Evolutionary conservation across 164 flowering plant species (phyloP).

Genomic region (Akebia trifoliata): DNA sequence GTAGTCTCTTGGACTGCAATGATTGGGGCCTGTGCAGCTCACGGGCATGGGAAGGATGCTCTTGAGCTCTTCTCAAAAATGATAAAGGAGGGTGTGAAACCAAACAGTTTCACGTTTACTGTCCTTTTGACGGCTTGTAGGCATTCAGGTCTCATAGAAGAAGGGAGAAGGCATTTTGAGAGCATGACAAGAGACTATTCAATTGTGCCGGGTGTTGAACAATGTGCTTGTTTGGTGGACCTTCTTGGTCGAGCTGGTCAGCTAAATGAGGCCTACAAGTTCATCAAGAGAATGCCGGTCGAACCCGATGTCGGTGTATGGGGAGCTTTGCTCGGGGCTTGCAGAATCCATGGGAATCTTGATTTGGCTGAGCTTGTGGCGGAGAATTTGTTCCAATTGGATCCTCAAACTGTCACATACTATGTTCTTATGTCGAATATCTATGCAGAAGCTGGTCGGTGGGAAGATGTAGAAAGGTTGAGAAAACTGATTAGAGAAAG

Average conservation of each 20-base stretch:
- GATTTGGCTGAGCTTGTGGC: slow-evolving; percentile 31
- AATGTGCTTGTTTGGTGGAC: slow-evolving; percentile 32
- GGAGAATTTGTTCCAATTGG: slow-evolving; percentile 16
- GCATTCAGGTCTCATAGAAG: slow-evolving; percentile 31
- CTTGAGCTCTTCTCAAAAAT: slow-evolving; percentile 25
- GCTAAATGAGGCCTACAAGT: slow-evolving; percentile 21
- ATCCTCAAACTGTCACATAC: slow-evolving; percentile 22
- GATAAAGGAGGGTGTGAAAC: slow-evolving; percentile 23
- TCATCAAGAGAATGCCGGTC: slow-evolving; percentile 22
- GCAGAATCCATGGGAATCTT: slow-evolving; percentile 23
- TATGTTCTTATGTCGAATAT: slow-evolving; percentile 30
- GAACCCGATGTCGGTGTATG: slow-evolving; percentile 28
- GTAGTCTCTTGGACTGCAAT: slow-evolving; percentile 34
- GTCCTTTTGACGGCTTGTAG: slow-evolving; percentile 32
- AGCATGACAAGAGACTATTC: slow-evolving; percentile 28
- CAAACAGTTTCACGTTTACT: slow-evolving; percentile 30
- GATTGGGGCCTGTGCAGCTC: slow-evolving; percentile 29
- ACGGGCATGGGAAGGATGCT: slow-evolving; percentile 25
- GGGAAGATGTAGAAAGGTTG: slow-evolving; percentile 30
- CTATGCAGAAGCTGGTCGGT: slow-evolving; percentile 29
- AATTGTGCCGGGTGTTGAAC: slow-evolving; percentile 30
- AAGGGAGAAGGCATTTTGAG: slow-evolving; percentile 23
- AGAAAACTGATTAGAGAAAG: slow-evolving; percentile 23
- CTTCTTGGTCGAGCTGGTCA: slow-evolving; percentile 28
- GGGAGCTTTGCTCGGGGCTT: slow-evolving; percentile 32